phyloP scores from a whole-genome alignment of 352 stramenopile species.

The Phytophthora tubulina region DNA sequence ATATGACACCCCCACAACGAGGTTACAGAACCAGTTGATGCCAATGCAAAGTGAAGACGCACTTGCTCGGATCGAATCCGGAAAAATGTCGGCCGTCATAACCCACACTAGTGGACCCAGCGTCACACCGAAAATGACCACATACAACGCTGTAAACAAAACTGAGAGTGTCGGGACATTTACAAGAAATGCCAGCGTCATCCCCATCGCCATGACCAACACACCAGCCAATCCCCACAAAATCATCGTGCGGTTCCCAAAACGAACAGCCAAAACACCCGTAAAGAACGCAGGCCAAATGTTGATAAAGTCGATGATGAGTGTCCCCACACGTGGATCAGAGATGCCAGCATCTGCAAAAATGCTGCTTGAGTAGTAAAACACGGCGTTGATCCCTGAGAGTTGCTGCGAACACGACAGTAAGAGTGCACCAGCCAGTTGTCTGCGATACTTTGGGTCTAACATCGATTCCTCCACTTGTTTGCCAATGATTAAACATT shows the following conservation, averaged over 20 bases:
- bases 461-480: slow-evolving; percentile 27
- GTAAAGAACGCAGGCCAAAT: slow-evolving; percentile 38
- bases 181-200: slow-evolving; percentile 55
- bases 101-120: slow-evolving; percentile 34
- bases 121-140: slow-evolving; percentile 46
- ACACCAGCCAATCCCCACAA: slow-evolving; percentile 53
- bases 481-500: slow-evolving; percentile 20
- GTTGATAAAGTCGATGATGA: slow-evolving; percentile 39
- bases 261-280: slow-evolving; percentile 49
- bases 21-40: slow-evolving; percentile 64
- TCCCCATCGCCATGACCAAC: slow-evolving; percentile 54
- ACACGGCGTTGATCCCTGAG: slow-evolving; percentile 53
- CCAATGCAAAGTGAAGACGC: slow-evolving; percentile 37
- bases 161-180: slow-evolving; percentile 62
- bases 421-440: slow-evolving; percentile 44
- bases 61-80: slow-evolving; percentile 30
- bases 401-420: slow-evolving; percentile 58
- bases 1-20: slow-evolving; percentile 64
- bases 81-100: slow-evolving; percentile 39
- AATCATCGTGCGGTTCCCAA: slow-evolving; percentile 68
- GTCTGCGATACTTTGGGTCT: slow-evolving; percentile 33
- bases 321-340: slow-evolving; percentile 36
- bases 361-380: slow-evolving; percentile 59
- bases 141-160: slow-evolving; percentile 50
- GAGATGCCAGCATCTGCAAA: slow-evolving; percentile 44